Percentiles rank a stretch among this genome's conserved stretches.
These are phyloP conservation scores for Leccinellum rugosiceps DNA, from an alignment of 768 basidiomycete species.

Conservation along the genomic window DNA sequence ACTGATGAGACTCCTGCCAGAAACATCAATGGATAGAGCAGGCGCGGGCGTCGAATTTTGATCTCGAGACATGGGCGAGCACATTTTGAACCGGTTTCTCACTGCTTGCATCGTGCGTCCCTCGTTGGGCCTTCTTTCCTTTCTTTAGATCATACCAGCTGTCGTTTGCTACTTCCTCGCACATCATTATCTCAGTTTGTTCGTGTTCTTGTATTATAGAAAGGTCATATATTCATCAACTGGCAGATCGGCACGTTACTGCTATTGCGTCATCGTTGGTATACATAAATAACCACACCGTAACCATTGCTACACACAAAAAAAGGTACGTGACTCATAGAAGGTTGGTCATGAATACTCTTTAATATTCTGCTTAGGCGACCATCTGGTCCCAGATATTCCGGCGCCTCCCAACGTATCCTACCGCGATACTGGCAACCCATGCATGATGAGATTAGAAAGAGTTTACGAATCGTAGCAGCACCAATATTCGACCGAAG, in stretches of 20 bases:
- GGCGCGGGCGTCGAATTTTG: conserved; percentile 56
- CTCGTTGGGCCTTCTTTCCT: conserved; percentile 6
- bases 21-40: conserved; percentile 73
- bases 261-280: not conserved
- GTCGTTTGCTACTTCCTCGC: conserved; percentile 27
- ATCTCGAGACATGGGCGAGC: conserved; percentile 78
- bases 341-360: not conserved
- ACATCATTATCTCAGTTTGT: conserved; percentile 30
- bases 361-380: too few relatives aligned
- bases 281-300: not conserved
- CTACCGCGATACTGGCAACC: not conserved
- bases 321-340: not conserved
- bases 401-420: not conserved
- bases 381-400: not conserved
- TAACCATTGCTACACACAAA: too few relatives aligned
- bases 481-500: conserved; percentile 13
- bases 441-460: not conserved
- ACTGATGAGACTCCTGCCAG: conserved; percentile 36
- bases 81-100: conserved; percentile 50
- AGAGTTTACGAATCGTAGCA: conserved; percentile 4
- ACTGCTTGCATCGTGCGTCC: conserved; percentile 8
- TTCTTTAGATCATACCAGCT: conserved; percentile 24
- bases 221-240: conserved; percentile 12
- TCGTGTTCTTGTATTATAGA: conserved; percentile 33
- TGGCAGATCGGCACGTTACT: not conserved